Conservation (phyloP, 441 rosid species). For the Arabidopsis hybrid region DNA sequence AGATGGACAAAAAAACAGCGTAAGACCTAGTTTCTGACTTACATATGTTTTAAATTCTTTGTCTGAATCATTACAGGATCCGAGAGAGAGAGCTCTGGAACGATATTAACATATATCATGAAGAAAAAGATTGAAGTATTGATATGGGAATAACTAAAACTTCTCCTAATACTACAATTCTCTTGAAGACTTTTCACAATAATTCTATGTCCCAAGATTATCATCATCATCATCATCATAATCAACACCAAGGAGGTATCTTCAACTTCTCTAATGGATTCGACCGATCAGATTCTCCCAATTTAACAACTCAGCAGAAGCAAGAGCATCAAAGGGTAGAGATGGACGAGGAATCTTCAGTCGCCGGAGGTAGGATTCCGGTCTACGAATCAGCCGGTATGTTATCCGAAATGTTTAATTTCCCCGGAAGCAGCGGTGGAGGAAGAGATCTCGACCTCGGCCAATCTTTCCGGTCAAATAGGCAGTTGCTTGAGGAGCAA, state of each 20-base stretch:
- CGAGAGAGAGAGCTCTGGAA: neutral
- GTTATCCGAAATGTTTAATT: constrained; percentile 94
- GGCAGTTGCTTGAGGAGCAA: constrained; percentile 56
- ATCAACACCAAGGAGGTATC: constrained; percentile 63
- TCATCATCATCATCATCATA: constrained; percentile 36
- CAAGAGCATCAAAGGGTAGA: constrained; percentile 66
- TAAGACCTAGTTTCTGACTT: constrained; percentile 32
- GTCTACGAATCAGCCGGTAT: constrained; percentile 84
- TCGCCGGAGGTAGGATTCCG: constrained; percentile 62
- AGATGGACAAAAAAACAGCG: neutral
- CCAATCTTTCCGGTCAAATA: constrained; percentile 58
- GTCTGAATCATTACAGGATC: constrained; percentile 42
- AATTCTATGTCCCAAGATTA: constrained; percentile 86
- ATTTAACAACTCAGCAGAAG: constrained; percentile 49
- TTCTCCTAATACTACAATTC: constrained; percentile 44
- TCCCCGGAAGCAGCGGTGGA: constrained; percentile 57
- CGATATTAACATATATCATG: constrained; percentile 39
- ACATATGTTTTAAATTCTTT: constrained; percentile 27
- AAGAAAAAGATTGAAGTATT: constrained; percentile 52
- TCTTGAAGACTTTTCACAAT: constrained; percentile 47
- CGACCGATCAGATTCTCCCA: constrained; percentile 53
- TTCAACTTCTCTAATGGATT: constrained; percentile 80
- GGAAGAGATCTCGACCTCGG: constrained; percentile 52
- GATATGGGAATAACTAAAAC: constrained; percentile 82
- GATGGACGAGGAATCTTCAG: constrained; percentile 60